phyloP scores from a whole-genome alignment of 495 filamentous ascomycete genomes.

The Talaromyces wortmannii region DNA sequence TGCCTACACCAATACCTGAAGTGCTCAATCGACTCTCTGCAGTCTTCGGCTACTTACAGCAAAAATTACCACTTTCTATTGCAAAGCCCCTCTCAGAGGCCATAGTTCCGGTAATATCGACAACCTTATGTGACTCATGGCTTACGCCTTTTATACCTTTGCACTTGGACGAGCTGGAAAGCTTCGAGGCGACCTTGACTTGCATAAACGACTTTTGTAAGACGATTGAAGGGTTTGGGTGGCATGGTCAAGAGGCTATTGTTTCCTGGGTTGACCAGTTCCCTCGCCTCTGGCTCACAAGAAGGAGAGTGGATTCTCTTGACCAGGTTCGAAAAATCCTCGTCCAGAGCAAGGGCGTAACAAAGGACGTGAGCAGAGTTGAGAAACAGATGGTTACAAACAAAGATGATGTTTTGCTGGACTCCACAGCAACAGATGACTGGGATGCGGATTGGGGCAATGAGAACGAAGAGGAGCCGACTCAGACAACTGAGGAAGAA shows the following conservation, averaged over 20 bases:
- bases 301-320: slow-evolving; percentile 69
- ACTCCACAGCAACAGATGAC: slow-evolving; percentile 51
- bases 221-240: slow-evolving; percentile 52
- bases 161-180: slow-evolving; percentile 57
- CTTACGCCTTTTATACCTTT: slow-evolving; percentile 70
- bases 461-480: slow-evolving; percentile 39
- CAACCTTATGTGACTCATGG: slow-evolving; percentile 63
- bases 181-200: slow-evolving; percentile 60
- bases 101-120: slow-evolving; percentile 60
- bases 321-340: slow-evolving; percentile 65
- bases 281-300: slow-evolving; percentile 79
- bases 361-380: slow-evolving; percentile 67
- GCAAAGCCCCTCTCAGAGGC: slow-evolving; percentile 52
- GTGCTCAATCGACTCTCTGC: slow-evolving; percentile 42
- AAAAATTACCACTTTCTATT: slow-evolving; percentile 57
- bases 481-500: slow-evolving; percentile 44
- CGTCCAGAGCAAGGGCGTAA: slow-evolving; percentile 51
- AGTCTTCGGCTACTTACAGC: slow-evolving; percentile 59
- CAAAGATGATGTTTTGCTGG: slow-evolving; percentile 56
- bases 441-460: slow-evolving; percentile 77
- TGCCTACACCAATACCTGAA: slow-evolving; percentile 18
- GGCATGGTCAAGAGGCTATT: slow-evolving; percentile 63
- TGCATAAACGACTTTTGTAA: slow-evolving; percentile 55
- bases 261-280: slow-evolving; percentile 75
- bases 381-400: slow-evolving; percentile 74